phyloP scores from a whole-genome alignment of 2,329 filamentous ascomycete species.

The Colletotrichum sansevieriae region DNA sequence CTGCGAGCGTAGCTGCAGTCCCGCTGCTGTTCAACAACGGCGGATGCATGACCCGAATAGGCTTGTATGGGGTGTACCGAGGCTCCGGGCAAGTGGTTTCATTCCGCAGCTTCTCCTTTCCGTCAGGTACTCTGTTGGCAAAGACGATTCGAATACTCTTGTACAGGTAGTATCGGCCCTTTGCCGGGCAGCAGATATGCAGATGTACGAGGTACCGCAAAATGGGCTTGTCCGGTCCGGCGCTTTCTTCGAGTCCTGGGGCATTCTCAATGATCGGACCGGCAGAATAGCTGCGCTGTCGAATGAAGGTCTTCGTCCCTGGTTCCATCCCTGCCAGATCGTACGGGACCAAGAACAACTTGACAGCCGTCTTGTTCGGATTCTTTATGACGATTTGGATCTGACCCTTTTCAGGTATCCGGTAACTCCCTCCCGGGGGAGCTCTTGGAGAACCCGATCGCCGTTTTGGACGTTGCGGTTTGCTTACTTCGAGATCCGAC shows the following conservation, averaged over 20 bases:
- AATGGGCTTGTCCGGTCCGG: conserved; percentile 70
- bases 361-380: conserved; percentile 97
- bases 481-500: conserved; percentile 50
- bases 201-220: conserved; percentile 92
- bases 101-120: conserved; percentile 91
- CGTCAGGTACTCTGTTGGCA: conserved; percentile 94
- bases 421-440: conserved; percentile 89
- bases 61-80: conserved; percentile 86
- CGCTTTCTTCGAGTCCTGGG: conserved; percentile 49
- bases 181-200: conserved; percentile 89
- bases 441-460: conserved; percentile 63
- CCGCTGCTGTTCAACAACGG: conserved; percentile 53
- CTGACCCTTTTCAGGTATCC: conserved; percentile 93
- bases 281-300: conserved; percentile 92
- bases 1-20: conserved; percentile 63
- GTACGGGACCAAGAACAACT: conserved; percentile 94
- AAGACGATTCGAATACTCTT: conserved; percentile 95
- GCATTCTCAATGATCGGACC: conserved; percentile 83
- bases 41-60: conserved; percentile 65
- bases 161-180: conserved; percentile 89
- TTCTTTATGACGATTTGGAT: conserved; percentile 98
- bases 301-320: conserved; percentile 94
- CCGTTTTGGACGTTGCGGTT: conserved; percentile 46
- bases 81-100: conserved; percentile 93
- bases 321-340: conserved; percentile 93